Evolutionary conservation across 2,329 filamentous ascomycete genomes (phyloP), one percentile per base, ranked within the genome.

Genomic region (Hymenoscyphus fructigenus): DNA sequence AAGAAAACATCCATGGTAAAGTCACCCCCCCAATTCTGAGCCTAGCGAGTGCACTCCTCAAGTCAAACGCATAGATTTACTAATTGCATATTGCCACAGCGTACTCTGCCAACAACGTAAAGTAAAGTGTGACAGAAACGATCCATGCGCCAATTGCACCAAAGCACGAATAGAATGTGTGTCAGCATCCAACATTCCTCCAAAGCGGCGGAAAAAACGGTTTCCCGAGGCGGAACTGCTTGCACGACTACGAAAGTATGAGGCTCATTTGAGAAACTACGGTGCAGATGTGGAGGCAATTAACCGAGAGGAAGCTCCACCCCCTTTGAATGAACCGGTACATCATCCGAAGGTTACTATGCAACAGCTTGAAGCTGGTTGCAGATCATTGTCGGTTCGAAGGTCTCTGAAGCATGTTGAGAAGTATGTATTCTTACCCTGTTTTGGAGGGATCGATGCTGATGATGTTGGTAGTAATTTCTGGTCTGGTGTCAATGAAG

Each of bases 151-250:
- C 3, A 73, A 73, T 53, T 74, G 72, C 57, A 66, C 41, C 5
- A 74, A 70, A 47, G 62, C 71, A n/a, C 44, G 67, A 29, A 67
- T 69, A 12, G 66, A 68, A n/a, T 74, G 72, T 28, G 61, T 71
- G 15, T 70, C 71, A 6, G 61, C 67, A 4, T 57, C 66, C 5
- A 63, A 67, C 6, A n/a, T 70, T n/a, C 68, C 70, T 1, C 71
- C 69, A 2, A 67, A 67, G 61, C 65, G 66, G 41, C 63, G 73
- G 34, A 73, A 72, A 38, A 71, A 68, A 38, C 56, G 71, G 58
- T 70, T 72, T 66, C 68, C 70, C 17, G 73, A 74, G 64, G 70
- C 68, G 3, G 71, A 73, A 41, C 59, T 74, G n/a, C 64, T 73
- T 47, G 70, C 70, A 5, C 68, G 71, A 2, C 53, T 74, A 12